Evolutionary conservation across 371 early-diverging fungal genomes (phyloP), one percentile per base, ranked within the genome.

Genomic region (Mortierella sp.): DNA sequence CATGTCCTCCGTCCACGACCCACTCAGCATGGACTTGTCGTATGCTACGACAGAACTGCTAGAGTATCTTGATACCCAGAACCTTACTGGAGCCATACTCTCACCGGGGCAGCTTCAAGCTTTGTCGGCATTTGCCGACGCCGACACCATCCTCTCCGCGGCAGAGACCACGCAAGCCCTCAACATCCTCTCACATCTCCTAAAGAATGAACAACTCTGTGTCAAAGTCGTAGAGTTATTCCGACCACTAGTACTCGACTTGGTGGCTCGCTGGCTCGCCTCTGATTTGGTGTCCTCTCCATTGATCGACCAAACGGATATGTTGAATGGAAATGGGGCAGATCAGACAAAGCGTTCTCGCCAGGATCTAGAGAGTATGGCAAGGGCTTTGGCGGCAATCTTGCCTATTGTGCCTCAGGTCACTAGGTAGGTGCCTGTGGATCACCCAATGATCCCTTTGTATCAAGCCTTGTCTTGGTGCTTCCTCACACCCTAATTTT

Each of bases 211-310:
- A 21, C 58, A 60, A 7, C 18, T 73, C 15, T 56, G 70, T 7
- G 60, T 73, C 60, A 79, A 73, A 46, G 83, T 94, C 46, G 86
- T 91, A 7, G 69, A 81, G 44, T 75, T 87, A 14, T 93, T 90
- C 68, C 84, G 97, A 48, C 94, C 96, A 19, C 82, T 96, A 30
- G 83, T 94, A 11, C 86, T 95, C 51, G 97, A 96, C 64, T 86
- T 96, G 50, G 86, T 88, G 4, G 92, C 93, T 29, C 90, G 97
- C 30, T 93, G 93, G 93, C 84, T 86, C n/a, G 74, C 82, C 14
- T 82, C 87, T 16, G 86, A 84, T 11, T 84, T 84, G 15, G 71
- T 82, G 15, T 65, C 68, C 9, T 74, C 74, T 23, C 74, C 82
- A 16, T 84, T 87, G 46, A 72, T 86, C 61, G 84, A 82, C 55